A percentile compares a stretch with the other conserved stretches of the same genome.
Evolutionary conservation across 176 grass and related monocot genomes (phyloP).

Genomic region (Thinopyrum elongatum): DNA sequence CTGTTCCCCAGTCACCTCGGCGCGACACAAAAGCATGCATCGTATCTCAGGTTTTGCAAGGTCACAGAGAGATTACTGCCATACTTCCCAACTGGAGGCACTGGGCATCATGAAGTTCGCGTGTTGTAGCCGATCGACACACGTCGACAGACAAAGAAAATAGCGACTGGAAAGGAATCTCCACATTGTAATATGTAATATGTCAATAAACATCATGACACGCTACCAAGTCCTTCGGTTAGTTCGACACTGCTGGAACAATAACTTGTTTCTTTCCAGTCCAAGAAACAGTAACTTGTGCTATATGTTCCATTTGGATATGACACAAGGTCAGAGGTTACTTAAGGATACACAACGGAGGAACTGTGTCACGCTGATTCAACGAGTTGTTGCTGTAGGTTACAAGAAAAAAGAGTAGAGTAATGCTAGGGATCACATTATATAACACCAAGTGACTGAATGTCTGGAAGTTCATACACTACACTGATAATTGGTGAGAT

Average conservation of each 20-base stretch:
- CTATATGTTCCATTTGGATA: background rate
- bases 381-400: background rate
- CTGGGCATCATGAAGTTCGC: background rate
- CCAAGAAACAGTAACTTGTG: background rate
- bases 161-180: background rate
- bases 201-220: background rate
- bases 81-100: constrained; percentile 2
- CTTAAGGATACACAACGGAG: background rate
- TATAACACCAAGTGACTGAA: background rate
- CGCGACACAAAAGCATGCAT: background rate
- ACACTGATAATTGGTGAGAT: background rate
- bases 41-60: background rate
- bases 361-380: background rate
- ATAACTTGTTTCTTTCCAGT: background rate
- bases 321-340: background rate
- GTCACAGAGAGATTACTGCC: background rate
- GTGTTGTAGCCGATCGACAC: background rate
- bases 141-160: background rate
- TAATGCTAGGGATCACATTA: background rate
- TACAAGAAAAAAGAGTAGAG: background rate
- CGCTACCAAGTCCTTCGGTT: background rate
- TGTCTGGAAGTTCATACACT: background rate
- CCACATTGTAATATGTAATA: background rate
- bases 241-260: background rate
- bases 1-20: background rate